phyloP scores from a whole-genome alignment of 2,329 filamentous ascomycete species.

The Aspergillus puulaauensis region DNA sequence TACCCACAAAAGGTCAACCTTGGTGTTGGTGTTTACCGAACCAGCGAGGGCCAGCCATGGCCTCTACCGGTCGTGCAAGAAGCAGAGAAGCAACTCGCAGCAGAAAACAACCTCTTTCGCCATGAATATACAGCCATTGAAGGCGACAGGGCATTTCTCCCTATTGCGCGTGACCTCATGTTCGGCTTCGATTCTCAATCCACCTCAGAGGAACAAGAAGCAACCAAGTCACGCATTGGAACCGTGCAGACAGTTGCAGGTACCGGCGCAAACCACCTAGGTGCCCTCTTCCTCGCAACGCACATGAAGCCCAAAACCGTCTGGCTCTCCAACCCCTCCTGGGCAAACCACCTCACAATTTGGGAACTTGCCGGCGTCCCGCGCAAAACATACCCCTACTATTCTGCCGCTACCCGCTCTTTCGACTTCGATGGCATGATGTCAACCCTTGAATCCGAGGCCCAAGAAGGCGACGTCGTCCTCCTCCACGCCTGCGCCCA shows the following conservation, averaged over 20 bases:
- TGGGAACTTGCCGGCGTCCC: constrained; percentile 73
- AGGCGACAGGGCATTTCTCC: constrained; percentile 78
- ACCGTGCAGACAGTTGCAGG: constrained; percentile 94
- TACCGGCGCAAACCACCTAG: constrained; percentile 90
- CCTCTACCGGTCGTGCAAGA: constrained; percentile 89
- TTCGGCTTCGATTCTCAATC: constrained; percentile 61
- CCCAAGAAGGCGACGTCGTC: constrained; percentile 77
- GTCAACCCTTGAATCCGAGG: constrained; percentile 80
- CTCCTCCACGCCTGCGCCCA: constrained; percentile 93
- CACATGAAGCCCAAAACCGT: constrained; percentile 75
- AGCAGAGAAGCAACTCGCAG: constrained; percentile 69
- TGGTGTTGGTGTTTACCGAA: constrained; percentile 87
- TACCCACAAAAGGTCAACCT: constrained; percentile 78
- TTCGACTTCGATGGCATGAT: constrained; percentile 60
- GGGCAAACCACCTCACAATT: constrained; percentile 97
- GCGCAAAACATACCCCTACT: constrained; percentile 87
- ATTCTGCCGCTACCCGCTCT: constrained; percentile 61
- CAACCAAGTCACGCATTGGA: constrained; percentile 51
- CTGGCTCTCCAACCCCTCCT: constrained; percentile 92
- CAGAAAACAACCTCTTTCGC: constrained; percentile 81
- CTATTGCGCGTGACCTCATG: constrained; percentile 83
- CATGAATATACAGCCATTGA: constrained; percentile 98
- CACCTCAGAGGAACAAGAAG: constrained; percentile 25
- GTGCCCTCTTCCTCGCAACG: constrained; percentile 83
- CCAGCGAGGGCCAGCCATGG: constrained; percentile 94